Percentiles rank a stretch among this genome's conserved stretches.
phyloP scores from a whole-genome alignment of 2,329 filamentous ascomycete species.

The Colletotrichum ledebouriae region DNA sequence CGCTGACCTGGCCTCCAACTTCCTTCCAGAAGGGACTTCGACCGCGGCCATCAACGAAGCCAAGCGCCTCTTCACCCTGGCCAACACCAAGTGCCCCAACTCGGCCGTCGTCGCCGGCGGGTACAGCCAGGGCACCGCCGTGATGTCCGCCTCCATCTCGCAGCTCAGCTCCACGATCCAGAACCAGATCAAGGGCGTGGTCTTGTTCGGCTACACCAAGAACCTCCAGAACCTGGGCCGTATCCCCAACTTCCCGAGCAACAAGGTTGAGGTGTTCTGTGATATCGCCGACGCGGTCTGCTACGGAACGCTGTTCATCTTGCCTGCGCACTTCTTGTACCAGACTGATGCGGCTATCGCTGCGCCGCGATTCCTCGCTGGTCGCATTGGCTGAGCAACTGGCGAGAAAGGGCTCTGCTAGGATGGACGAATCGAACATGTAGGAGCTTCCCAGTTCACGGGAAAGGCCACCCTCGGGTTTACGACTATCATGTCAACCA shows the following conservation, averaged over 20 bases:
- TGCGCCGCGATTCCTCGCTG: conserved; percentile 47
- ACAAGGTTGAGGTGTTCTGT: conserved; percentile 56
- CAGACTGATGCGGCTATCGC: conserved; percentile 39
- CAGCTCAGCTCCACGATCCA: conserved; percentile 49
- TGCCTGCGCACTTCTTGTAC: conserved; percentile 52
- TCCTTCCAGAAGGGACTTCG: conserved; percentile 54
- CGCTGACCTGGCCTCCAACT: conserved; percentile 53
- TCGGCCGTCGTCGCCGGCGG: conserved; percentile 58
- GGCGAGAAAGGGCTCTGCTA: too few relatives aligned
- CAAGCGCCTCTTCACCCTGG: conserved; percentile 55
- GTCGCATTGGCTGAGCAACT: conserved; percentile 41
- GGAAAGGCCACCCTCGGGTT: too few relatives aligned
- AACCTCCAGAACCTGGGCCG: conserved; percentile 56
- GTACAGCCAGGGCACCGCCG: conserved; percentile 58
- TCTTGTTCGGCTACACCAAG: conserved; percentile 59
- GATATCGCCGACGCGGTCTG: conserved; percentile 53
- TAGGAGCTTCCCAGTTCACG: too few relatives aligned
- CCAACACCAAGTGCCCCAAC: conserved; percentile 58
- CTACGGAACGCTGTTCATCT: conserved; percentile 53
- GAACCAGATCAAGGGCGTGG: conserved; percentile 53
- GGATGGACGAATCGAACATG: too few relatives aligned
- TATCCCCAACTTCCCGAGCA: conserved; percentile 54
- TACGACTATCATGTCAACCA: too few relatives aligned
- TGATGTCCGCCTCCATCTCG: conserved; percentile 56
- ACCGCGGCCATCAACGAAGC: conserved; percentile 56